Evolutionary conservation across 2,329 filamentous ascomycete genomes (phyloP).

Genomic region (Pezicula neosporulosa): DNA sequence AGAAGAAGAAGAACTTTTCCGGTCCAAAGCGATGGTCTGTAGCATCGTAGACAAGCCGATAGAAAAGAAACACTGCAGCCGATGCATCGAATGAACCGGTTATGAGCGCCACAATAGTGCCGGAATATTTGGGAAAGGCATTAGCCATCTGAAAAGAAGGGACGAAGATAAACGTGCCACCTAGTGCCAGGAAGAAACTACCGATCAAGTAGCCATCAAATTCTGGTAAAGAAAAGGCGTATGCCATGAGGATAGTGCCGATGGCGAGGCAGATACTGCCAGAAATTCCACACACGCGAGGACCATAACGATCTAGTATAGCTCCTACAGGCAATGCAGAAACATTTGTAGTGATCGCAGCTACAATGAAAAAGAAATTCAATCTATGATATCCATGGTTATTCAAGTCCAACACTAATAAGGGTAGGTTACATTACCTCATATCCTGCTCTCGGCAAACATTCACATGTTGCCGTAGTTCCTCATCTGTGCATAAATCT

Average conservation of each 20-base stretch:
- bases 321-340: slow-evolving; percentile 82
- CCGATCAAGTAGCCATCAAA: slow-evolving; percentile 75
- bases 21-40: slow-evolving; percentile 55
- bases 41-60: slow-evolving; percentile 66
- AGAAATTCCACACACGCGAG: slow-evolving; percentile 69
- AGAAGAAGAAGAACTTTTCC: slow-evolving; percentile 67
- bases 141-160: slow-evolving; percentile 83
- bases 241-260: slow-evolving; percentile 70
- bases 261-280: slow-evolving; percentile 65
- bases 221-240: slow-evolving; percentile 51
- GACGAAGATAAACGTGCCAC: slow-evolving; percentile 79
- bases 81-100: slow-evolving; percentile 84
- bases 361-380: slow-evolving; percentile 80
- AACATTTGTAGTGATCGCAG: slow-evolving; percentile 84
- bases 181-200: slow-evolving; percentile 73
- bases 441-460: slow-evolving; percentile 61
- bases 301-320: slow-evolving; percentile 79
- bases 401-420: too few species aligned
- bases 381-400: too few species aligned
- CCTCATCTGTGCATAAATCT: slow-evolving; percentile 55
- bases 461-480: slow-evolving; percentile 42
- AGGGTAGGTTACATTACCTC: slow-evolving; percentile 41
- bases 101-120: slow-evolving; percentile 72
- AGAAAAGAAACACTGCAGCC: slow-evolving; percentile 72
- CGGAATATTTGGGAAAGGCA: slow-evolving; percentile 73